Percentiles rank a stretch among this genome's conserved stretches.
phyloP scores from a whole-genome alignment of 495 filamentous ascomycete species.

The Penicillium argentinense region DNA sequence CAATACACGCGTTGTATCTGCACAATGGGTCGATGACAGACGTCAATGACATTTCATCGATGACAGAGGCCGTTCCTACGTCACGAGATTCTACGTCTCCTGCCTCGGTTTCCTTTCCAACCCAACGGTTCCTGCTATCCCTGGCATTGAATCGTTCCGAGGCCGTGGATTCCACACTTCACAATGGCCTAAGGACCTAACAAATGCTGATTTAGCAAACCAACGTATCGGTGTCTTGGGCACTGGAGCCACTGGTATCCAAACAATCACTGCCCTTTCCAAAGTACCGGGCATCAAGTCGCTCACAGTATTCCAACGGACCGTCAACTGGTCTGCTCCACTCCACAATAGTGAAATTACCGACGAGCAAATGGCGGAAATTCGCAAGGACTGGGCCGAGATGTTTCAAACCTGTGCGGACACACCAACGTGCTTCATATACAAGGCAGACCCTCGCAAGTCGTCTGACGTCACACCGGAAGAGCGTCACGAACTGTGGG shows the following conservation, averaged over 20 bases:
- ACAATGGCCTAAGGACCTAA: constrained; percentile 39
- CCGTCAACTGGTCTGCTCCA: constrained; percentile 41
- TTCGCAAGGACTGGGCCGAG: constrained; percentile 39
- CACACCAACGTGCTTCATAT: constrained; percentile 46
- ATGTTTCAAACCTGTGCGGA: constrained; percentile 42
- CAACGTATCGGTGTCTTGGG: constrained; percentile 53
- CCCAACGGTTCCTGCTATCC: constrained; percentile 34
- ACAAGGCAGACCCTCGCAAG: constrained; percentile 24
- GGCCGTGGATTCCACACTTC: constrained; percentile 39
- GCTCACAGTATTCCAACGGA: constrained; percentile 49
- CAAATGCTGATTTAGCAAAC: constrained; percentile 21
- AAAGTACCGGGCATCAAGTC: constrained; percentile 18
- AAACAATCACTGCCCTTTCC: constrained; percentile 33
- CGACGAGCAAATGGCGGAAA: constrained; percentile 41
- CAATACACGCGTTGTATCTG: constrained; percentile 21
- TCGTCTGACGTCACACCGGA: constrained; percentile 17
- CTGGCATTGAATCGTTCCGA: constrained; percentile 23
- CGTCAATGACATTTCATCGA: constrained; percentile 18
- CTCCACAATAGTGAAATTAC: constrained; percentile 47
- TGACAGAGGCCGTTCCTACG: constrained; percentile 7
- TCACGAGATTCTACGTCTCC: constrained; percentile 15
- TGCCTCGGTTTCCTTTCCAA: constrained; percentile 21
- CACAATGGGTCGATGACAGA: constrained; percentile 13
- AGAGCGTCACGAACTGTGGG: constrained; percentile 23
- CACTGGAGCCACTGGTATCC: constrained; percentile 51